phyloP scores from a whole-genome alignment of 2,329 filamentous ascomycete species.

The Sporothrix pallida region DNA sequence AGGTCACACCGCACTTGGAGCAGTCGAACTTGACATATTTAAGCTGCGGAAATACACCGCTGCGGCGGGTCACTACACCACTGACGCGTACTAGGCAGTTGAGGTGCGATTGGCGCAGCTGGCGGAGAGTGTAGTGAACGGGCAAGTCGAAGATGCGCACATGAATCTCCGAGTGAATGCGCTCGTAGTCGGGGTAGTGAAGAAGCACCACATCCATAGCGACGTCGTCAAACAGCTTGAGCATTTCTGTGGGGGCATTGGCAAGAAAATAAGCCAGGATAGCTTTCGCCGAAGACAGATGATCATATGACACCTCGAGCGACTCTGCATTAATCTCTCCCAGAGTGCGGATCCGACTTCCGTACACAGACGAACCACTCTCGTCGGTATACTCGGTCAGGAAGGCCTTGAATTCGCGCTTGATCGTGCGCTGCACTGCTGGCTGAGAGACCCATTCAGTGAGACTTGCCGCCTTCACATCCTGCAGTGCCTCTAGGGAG shows the following conservation, averaged over 20 bases:
- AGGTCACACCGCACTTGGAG: slow-evolving; percentile 85
- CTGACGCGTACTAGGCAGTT: slow-evolving; percentile 95
- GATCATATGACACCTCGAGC: slow-evolving; percentile 93
- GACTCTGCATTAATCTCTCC: slow-evolving; percentile 97
- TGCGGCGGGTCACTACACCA: slow-evolving; percentile 92
- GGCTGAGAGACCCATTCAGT: slow-evolving; percentile 95
- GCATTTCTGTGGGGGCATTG: slow-evolving; percentile 91
- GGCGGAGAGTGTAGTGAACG: slow-evolving; percentile 91
- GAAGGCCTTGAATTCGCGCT: slow-evolving; percentile 96
- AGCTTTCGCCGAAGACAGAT: slow-evolving; percentile 87
- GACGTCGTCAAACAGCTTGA: slow-evolving; percentile 95
- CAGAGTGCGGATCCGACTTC: slow-evolving; percentile 90
- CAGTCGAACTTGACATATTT: slow-evolving; percentile 99
- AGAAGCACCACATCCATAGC: slow-evolving; percentile 95
- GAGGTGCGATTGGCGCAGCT: slow-evolving; percentile 91
- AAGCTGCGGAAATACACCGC: slow-evolving; percentile 94
- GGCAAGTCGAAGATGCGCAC: slow-evolving; percentile 95
- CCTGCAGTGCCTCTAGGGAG: slow-evolving; percentile 85
- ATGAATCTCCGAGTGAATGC: slow-evolving; percentile 96
- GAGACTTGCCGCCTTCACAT: slow-evolving; percentile 90
- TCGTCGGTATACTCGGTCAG: slow-evolving; percentile 94
- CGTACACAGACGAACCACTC: slow-evolving; percentile 89
- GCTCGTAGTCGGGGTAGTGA: slow-evolving; percentile 96
- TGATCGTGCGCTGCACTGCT: slow-evolving; percentile 89
- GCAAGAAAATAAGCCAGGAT: slow-evolving; percentile 95